Conservation (phyloP, 768 basidiomycete species). For the Calocybe indica region DNA sequence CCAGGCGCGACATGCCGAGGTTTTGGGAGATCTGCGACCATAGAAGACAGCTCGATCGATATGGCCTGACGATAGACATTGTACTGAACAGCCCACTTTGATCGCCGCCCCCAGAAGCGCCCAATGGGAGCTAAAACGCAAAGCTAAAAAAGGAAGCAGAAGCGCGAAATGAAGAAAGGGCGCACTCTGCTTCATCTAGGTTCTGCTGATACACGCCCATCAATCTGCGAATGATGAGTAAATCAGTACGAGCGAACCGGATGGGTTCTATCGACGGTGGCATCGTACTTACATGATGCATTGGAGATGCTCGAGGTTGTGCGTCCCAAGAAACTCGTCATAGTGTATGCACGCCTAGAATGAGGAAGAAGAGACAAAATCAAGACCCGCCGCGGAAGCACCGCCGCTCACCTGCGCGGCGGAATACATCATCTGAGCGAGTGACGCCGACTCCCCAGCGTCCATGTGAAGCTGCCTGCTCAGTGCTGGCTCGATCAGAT, state of each 20-base stretch:
- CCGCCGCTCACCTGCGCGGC: slow-evolving; percentile 15
- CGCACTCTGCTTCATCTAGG: slow-evolving; percentile 20
- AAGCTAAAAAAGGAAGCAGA: neutral
- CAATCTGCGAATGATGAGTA: slow-evolving; percentile 9
- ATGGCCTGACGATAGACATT: neutral
- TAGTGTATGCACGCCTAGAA: slow-evolving; percentile 17
- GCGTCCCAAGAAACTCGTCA: slow-evolving; percentile 16
- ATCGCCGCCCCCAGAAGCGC: slow-evolving; percentile 17
- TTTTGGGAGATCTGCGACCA: slow-evolving; percentile 18
- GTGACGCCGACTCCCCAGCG: slow-evolving; percentile 8
- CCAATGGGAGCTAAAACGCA: slow-evolving; percentile 15
- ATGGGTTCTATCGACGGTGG: neutral
- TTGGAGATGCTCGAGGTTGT: slow-evolving; percentile 18
- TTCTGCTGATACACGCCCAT: slow-evolving; percentile 24
- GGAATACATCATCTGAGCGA: slow-evolving; percentile 16
- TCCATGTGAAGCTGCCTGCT: slow-evolving; percentile 13
- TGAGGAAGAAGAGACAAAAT: neutral
- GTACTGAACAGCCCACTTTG: slow-evolving; percentile 10
- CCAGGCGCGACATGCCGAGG: slow-evolving; percentile 19
- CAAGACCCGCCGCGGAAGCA: neutral
- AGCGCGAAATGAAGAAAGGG: neutral
- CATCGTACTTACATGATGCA: slow-evolving; percentile 15
- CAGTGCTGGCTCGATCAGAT: slow-evolving; percentile 15
- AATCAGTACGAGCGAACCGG: neutral
- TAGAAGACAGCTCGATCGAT: neutral